These are phyloP conservation scores for Mixia osmundae DNA, from an alignment of 1,284 basidiomycete genomes.

Conservation along the genomic window DNA sequence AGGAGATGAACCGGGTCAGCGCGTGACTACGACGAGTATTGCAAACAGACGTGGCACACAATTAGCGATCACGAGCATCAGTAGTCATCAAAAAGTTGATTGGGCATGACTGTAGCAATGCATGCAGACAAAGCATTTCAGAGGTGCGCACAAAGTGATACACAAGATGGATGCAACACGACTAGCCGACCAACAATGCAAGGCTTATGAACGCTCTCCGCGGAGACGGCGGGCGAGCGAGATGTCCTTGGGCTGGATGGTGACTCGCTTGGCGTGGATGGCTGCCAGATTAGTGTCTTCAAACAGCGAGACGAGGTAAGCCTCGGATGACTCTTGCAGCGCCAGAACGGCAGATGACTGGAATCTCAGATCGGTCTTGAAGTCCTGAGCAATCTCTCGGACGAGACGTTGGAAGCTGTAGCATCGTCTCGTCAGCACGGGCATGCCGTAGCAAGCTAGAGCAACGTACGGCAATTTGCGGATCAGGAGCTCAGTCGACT, in stretches of 20 bases:
- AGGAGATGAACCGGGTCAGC: no score
- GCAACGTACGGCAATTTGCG: constrained; percentile 39
- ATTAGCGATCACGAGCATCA: no score
- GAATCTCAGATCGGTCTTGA: constrained; percentile 21
- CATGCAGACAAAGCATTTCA: no score
- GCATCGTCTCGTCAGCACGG: not conserved
- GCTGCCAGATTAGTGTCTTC: constrained; percentile 30
- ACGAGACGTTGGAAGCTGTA: constrained; percentile 17
- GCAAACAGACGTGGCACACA: no score
- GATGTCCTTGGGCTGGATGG: constrained; percentile 46
- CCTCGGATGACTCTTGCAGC: constrained; percentile 32
- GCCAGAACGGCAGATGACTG: constrained; percentile 20
- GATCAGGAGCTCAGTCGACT: constrained; percentile 71
- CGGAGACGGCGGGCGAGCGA: constrained; percentile 36
- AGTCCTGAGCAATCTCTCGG: constrained; percentile 20
- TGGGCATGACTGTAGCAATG: no score
- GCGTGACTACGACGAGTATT: no score
- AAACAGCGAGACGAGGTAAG: constrained; percentile 76
- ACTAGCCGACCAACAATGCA: not conserved
- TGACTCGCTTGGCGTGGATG: constrained; percentile 34
- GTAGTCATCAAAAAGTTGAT: no score
- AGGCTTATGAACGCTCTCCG: constrained; percentile 30
- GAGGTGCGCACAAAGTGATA: no score
- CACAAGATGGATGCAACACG: not conserved
- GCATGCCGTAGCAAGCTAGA: not conserved